phyloP scores from a whole-genome alignment of 169 alveolate genomes.

The Theileria luwenshuni region DNA sequence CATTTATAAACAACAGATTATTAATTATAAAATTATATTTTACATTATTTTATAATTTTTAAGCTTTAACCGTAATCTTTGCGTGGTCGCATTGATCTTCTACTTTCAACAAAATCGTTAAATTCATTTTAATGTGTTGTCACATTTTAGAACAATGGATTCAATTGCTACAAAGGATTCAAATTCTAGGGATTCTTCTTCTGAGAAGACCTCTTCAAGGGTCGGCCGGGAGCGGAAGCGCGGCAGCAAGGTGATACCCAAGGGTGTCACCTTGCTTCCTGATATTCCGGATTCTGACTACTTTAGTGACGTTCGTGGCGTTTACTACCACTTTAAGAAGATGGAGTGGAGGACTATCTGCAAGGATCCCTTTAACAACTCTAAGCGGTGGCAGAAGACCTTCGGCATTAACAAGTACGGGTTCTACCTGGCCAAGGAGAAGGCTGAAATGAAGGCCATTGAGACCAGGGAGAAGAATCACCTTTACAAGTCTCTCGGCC shows the following conservation, averaged over 20 bases:
- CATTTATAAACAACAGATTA: too few species aligned
- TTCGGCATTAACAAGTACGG: conserved; percentile 68
- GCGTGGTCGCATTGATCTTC: conserved; percentile 8
- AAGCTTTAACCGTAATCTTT: neutral
- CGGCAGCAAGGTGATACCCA: conserved; percentile 26
- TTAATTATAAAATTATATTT: too few species aligned
- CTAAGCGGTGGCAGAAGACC: conserved; percentile 65
- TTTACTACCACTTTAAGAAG: conserved; percentile 62
- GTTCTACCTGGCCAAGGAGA: conserved; percentile 58
- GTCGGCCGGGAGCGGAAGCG: conserved; percentile 3
- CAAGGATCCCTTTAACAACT: conserved; percentile 63
- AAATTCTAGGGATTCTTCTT: neutral
- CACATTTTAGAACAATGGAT: neutral
- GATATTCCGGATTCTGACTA: conserved; percentile 56
- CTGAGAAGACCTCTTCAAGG: neutral
- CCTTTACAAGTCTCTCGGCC: neutral
- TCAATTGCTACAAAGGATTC: neutral
- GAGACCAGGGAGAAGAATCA: conserved; percentile 6
- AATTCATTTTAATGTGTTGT: neutral
- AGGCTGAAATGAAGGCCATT: conserved; percentile 49
- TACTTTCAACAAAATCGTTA: neutral
- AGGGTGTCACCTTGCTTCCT: conserved; percentile 35
- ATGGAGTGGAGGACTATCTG: conserved; percentile 69
- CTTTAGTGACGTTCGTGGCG: conserved; percentile 59
- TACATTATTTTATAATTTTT: too few species aligned